Evolutionary conservation across 2,329 filamentous ascomycete genomes (phyloP), one percentile per base, ranked within the genome.

Genomic region (Colletotrichum somersetense): DNA sequence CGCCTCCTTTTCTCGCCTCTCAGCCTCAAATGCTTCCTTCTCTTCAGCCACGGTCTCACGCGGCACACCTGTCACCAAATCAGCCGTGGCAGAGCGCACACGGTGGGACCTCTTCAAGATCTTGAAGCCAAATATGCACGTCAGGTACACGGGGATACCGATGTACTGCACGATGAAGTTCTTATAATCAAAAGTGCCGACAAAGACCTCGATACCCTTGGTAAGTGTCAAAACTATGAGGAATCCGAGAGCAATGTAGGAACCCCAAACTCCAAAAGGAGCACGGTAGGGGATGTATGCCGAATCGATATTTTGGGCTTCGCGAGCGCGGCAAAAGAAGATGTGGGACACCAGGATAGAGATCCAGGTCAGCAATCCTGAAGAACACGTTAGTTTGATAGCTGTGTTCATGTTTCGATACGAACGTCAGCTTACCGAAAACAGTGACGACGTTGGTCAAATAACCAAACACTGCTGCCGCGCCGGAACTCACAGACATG

Each of bases 311-410:
- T 78, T 76, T 71, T 85, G 84, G 0, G 76, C 80, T 56, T 79
- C 76, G 59, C 83, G 79, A 3, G 77, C 84, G 5, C 77, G 72
- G 30, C 79, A 78, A 75, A 85, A 84, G 16, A 75, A 76, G 5
- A 85, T 76, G 69, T 85, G 82, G 5, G 80, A 80, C 1, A 83
- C 72, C 0, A 83, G 78, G 4, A 85, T 79, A 23, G 79, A 78
- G 20, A 84, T 74, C 83, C 84, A 85, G 18, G 65, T 68, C 2
- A 71, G 33, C 5, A 71, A 42, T 2, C 63, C 64, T 71, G 1
- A 7, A 40, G 42, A 6, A 12, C 10, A 1, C 8, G 52, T 65
- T 20, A 65, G 62, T n/a, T 26, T 20, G 42, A 5, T 26, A 18
- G 16, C n/a, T n/a, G 2, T 2, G 2, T 35, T 18, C 1, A 14